Conservation (phyloP, 1,284 basidiomycete genomes). For the Coniferiporia sulphurascens region DNA sequence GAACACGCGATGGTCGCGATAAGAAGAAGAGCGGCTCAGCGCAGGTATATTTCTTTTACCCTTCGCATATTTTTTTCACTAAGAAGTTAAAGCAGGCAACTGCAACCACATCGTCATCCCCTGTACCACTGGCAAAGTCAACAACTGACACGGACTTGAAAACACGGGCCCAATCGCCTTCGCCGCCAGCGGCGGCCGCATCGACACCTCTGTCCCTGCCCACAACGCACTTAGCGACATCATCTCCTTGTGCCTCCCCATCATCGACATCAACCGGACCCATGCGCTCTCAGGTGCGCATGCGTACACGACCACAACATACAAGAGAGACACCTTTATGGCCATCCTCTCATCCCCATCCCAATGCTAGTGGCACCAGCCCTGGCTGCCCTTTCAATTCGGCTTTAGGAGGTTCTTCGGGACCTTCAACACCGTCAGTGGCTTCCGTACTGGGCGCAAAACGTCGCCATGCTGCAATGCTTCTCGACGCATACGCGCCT, state of each 20-base stretch:
- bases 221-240: too few relatives aligned
- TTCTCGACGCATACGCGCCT: constrained; percentile 24
- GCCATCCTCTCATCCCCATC: constrained; percentile 10
- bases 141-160: too few relatives aligned
- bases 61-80: too few relatives aligned
- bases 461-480: constrained; percentile 34
- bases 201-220: background rate
- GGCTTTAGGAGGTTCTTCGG: too few relatives aligned
- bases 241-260: background rate
- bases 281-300: background rate
- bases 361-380: constrained; percentile 5
- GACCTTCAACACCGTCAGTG: background rate
- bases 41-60: too few relatives aligned
- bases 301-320: constrained; percentile 1
- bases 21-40: too few relatives aligned
- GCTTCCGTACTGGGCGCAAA: constrained; percentile 30
- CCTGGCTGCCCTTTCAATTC: background rate
- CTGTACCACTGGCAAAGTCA: too few relatives aligned
- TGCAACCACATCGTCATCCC: background rate
- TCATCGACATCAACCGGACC: background rate
- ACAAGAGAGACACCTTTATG: constrained; percentile 3
- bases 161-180: background rate
- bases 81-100: too few relatives aligned
- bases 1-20: too few relatives aligned
- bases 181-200: constrained; percentile 3